Evolutionary conservation across 2,329 filamentous ascomycete genomes (phyloP).

Genomic region (Lasiodiplodia citricola): DNA sequence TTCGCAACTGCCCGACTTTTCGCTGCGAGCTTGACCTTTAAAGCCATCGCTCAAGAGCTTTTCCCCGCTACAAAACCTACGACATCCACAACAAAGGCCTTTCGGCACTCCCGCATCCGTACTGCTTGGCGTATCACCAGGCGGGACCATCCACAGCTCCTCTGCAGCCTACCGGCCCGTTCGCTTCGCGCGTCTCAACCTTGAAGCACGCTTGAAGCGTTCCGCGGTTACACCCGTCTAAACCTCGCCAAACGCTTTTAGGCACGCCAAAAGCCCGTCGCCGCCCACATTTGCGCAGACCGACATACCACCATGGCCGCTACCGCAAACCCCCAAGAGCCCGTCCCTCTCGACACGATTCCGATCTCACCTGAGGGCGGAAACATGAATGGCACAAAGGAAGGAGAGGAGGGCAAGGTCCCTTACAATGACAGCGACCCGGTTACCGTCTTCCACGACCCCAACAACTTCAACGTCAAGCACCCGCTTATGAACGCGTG

Average conservation of each 20-base stretch:
- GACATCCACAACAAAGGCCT: slow-evolving; percentile 4
- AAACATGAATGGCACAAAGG: slow-evolving; percentile 50
- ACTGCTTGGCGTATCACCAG: slow-evolving; percentile 16
- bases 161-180: slow-evolving; percentile 10
- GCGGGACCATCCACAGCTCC: neutral
- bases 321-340: slow-evolving; percentile 48
- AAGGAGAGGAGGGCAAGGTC: slow-evolving; percentile 48
- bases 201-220: slow-evolving; percentile 26
- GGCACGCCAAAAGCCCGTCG: slow-evolving; percentile 21
- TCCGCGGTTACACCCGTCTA: slow-evolving; percentile 23
- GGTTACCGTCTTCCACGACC: slow-evolving; percentile 96
- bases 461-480: slow-evolving; percentile 99
- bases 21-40: neutral
- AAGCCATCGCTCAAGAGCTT: slow-evolving; percentile 11
- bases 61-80: neutral
- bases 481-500: slow-evolving; percentile 96
- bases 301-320: slow-evolving; percentile 16
- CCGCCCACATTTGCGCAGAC: slow-evolving; percentile 16
- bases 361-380: slow-evolving; percentile 59
- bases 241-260: slow-evolving; percentile 24
- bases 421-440: slow-evolving; percentile 59
- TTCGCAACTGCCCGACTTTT: slow-evolving; percentile 25
- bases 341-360: slow-evolving; percentile 61
- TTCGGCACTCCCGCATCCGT: slow-evolving; percentile 6
- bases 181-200: slow-evolving; percentile 21